Evolutionary conservation across 2,329 filamentous ascomycete genomes (phyloP).

Genomic region (Apiospora sp.): DNA sequence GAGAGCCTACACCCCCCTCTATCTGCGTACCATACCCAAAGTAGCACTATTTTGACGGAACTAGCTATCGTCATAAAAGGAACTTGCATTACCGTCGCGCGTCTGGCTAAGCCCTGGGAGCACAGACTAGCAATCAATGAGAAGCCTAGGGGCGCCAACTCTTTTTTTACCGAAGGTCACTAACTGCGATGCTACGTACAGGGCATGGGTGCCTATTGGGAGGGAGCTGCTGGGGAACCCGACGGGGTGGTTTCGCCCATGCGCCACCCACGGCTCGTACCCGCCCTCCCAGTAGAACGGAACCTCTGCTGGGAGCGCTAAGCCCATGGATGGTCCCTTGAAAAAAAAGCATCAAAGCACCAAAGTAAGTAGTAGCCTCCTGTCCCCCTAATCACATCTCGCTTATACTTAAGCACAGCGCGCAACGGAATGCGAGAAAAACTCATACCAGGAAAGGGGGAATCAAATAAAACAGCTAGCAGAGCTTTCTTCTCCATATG

Average conservation of each 20-base stretch:
- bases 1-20: neutral
- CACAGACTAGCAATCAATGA: neutral
- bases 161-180: neutral
- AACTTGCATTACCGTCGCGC: neutral
- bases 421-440: neutral
- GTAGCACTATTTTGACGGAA: neutral
- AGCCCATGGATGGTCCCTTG: slow-evolving; percentile 5
- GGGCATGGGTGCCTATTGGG: slow-evolving; percentile 1
- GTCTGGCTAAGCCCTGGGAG: neutral
- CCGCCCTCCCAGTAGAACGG: slow-evolving; percentile 18
- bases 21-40: neutral
- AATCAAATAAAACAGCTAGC: no score
- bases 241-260: slow-evolving; percentile 24
- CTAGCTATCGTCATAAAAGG: neutral
- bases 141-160: neutral
- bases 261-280: slow-evolving; percentile 26
- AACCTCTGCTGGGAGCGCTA: neutral
- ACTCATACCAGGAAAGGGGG: neutral
- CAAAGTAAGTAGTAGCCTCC: no score
- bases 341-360: neutral
- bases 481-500: no score
- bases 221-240: neutral
- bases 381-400: no score
- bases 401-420: neutral
- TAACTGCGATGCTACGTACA: neutral